phyloP scores from a whole-genome alignment of 352 stramenopile genomes.

The Phytophthora fragariaefolia region DNA sequence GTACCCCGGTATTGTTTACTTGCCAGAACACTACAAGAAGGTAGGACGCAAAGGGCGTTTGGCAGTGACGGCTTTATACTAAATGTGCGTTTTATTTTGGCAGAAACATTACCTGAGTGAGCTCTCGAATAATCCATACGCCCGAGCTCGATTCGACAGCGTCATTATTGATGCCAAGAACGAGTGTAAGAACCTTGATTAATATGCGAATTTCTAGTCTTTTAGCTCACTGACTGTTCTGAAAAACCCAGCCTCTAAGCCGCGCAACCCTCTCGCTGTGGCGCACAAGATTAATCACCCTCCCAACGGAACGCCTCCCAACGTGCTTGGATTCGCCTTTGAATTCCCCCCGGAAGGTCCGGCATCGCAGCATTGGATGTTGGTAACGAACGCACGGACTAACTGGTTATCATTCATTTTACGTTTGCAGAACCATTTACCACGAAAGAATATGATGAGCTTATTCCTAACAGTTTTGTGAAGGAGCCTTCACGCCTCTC shows the following conservation, averaged over 20 bases:
- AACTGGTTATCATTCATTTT: neutral
- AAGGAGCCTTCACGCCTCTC: constrained; percentile 77
- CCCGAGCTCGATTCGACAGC: constrained; percentile 85
- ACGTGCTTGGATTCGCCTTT: constrained; percentile 84
- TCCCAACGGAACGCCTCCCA: constrained; percentile 64
- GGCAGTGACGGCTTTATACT: no score
- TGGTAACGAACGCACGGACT: no score
- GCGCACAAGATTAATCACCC: constrained; percentile 91
- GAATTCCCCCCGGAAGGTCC: constrained; percentile 80
- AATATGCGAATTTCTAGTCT: neutral
- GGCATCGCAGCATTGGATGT: neutral
- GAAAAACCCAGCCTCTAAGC: constrained; percentile 48
- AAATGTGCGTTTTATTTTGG: neutral
- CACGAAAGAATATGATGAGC: constrained; percentile 53
- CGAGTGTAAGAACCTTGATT: constrained; percentile 49
- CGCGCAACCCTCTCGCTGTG: constrained; percentile 72
- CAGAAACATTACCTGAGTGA: constrained; percentile 66
- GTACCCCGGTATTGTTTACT: constrained; percentile 82
- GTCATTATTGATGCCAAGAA: constrained; percentile 88
- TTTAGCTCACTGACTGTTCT: constrained; percentile 10
- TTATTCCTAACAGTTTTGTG: constrained; percentile 88
- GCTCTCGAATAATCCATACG: constrained; percentile 80
- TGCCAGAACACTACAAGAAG: constrained; percentile 89
- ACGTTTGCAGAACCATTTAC: constrained; percentile 70
- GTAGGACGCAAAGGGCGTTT: no score